These are phyloP conservation scores for Acanthamoeba lenticulata DNA, from an alignment of 208 protist genomes.

Conservation along the genomic window DNA sequence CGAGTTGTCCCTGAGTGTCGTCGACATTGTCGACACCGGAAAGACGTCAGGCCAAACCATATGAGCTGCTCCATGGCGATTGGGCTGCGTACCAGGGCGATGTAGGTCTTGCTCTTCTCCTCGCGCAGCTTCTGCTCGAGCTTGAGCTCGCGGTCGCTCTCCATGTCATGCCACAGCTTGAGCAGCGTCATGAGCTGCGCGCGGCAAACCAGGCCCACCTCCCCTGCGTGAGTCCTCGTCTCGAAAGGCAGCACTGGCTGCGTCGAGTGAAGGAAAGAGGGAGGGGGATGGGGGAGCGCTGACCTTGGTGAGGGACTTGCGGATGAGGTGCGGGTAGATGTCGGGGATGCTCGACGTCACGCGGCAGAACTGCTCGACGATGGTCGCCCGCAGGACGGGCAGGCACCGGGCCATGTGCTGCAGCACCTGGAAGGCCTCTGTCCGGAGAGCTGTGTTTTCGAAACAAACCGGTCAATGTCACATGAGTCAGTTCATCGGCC, in stretches of 20 bases:
- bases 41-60: not conserved
- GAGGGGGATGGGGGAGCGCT: not conserved
- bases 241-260: not conserved
- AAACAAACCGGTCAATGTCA: not conserved
- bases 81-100: not conserved
- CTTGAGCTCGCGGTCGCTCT: constrained; percentile 29
- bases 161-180: constrained; percentile 43
- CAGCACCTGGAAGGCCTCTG: constrained; percentile 44
- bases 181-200: not conserved
- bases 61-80: no score
- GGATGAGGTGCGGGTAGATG: constrained; percentile 45
- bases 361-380: constrained; percentile 46
- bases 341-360: constrained; percentile 49
- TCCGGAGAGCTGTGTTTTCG: not conserved
- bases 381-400: constrained; percentile 12
- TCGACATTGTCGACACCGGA: not conserved
- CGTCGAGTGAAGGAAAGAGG: not conserved
- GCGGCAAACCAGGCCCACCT: not conserved
- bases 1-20: not conserved
- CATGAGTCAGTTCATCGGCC: not conserved
- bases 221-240: not conserved
- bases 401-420: constrained; percentile 51
- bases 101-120: constrained; percentile 42
- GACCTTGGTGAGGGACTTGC: constrained; percentile 44
- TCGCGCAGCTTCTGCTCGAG: constrained; percentile 21